Evolutionary conservation across 2,329 filamentous ascomycete species (phyloP), one percentile per base, ranked within the genome.

Genomic region (Trichoderma sp.): DNA sequence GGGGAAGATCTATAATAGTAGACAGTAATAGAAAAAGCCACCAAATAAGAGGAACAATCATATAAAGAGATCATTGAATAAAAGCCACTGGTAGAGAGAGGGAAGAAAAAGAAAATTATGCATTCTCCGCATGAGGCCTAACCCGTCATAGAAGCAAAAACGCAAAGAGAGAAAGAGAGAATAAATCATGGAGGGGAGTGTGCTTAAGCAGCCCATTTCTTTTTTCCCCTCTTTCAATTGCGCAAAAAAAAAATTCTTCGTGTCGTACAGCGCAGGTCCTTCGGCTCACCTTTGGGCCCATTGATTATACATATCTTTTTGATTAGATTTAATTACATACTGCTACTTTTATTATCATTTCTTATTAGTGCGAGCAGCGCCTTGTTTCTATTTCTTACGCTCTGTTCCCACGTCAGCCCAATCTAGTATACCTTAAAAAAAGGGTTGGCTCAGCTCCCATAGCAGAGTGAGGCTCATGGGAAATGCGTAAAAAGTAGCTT

Each of bases 261-360:
- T 47, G 60, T 63, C 60, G 60, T 63, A 63, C 60, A 63, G 31
- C 52, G 60, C 47, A 63, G 43, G 60, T 35, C 47, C 49, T 62
- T 40, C 60, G 31, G 31, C 47, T 37, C 43, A 19, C 37, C 29
- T 29, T 43, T 62, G 43, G 59, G n/a, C 27, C 29, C 31, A 33
- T 53, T 35, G 31, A 63, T 53, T 63, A 35, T 35, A 35, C 13
- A 31, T 31, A 62, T 43, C 59, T 21, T n/a, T 37, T 53, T 52
- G 7, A 52, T 62, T 52, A 5, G 14, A 62, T n/a, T n/a, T n/a
- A n/a, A n/a, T n/a, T n/a, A n/a, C n/a, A n/a, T n/a, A n/a, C n/a
- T n/a, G n/a, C n/a, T n/a, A n/a, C n/a, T n/a, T n/a, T n/a, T n/a
- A n/a, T n/a, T n/a, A 33, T 33, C 24, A 49, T 24, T 33, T 33